Conservation (phyloP, 306 rosid species). For the Malus asiatica region DNA sequence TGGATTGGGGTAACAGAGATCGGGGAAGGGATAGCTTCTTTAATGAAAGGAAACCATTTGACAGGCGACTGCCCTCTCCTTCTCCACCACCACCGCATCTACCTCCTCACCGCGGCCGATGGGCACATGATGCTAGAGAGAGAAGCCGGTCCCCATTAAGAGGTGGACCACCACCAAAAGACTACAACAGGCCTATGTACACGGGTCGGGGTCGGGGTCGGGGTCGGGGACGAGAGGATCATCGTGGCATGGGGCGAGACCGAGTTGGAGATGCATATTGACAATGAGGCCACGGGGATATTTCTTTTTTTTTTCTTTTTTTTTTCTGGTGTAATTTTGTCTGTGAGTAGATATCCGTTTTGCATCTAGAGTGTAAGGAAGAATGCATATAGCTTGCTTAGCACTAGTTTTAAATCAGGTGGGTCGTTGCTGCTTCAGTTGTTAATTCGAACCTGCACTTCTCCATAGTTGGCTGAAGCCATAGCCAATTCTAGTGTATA, state of each 20-base stretch:
- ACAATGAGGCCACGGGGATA: not conserved
- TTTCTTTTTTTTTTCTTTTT: not conserved
- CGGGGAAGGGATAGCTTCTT: conserved; percentile 62
- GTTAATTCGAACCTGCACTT: too few relatives aligned
- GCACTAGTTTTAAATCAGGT: not conserved
- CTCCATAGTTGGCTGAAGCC: too few relatives aligned
- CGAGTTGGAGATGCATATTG: conserved; percentile 60
- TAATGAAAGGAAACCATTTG: conserved; percentile 59
- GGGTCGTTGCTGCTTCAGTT: too few relatives aligned
- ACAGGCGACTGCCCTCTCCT: conserved; percentile 71
- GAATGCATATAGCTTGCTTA: not conserved
- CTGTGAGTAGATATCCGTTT: not conserved
- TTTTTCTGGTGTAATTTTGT: conserved; percentile 9
- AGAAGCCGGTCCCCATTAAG: conserved; percentile 76
- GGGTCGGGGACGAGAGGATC: conserved; percentile 52
- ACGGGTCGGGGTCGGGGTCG: conserved; percentile 22
- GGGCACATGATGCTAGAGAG: conserved; percentile 60
- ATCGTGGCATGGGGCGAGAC: conserved; percentile 57
- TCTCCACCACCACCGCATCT: conserved; percentile 27
- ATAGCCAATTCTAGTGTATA: too few relatives aligned
- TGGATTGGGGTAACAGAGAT: conserved; percentile 67
- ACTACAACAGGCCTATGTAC: conserved; percentile 46
- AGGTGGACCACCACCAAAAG: conserved; percentile 56
- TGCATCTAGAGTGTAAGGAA: not conserved
- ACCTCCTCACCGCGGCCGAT: conserved; percentile 48